phyloP scores from a whole-genome alignment of 768 basidiomycete genomes.

The Hirschioporus abietinus region DNA sequence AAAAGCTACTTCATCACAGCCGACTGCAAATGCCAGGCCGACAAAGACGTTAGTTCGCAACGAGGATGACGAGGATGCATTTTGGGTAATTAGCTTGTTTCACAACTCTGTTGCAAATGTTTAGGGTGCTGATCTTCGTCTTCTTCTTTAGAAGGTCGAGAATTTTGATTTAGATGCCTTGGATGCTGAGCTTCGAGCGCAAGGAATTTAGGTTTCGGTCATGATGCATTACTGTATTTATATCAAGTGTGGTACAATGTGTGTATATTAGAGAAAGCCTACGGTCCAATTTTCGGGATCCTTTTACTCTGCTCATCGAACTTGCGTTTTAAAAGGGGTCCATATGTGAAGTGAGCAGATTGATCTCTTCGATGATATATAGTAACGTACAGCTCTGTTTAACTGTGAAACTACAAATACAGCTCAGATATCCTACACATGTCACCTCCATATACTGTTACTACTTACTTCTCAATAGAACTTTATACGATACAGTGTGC shows the following conservation, averaged over 20 bases:
- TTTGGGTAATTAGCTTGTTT: not conserved
- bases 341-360: too few species aligned
- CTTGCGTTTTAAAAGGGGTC: too few species aligned
- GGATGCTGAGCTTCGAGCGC: not conserved
- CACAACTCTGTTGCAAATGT: not conserved
- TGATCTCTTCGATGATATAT: too few species aligned
- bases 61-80: not conserved
- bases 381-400: too few species aligned
- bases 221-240: not conserved
- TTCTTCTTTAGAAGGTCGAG: not conserved
- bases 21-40: not conserved
- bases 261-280: not conserved
- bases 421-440: too few species aligned
- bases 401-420: too few species aligned
- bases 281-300: too few species aligned
- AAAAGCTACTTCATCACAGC: too few species aligned
- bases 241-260: not conserved
- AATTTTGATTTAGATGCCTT: not conserved
- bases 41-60: not conserved
- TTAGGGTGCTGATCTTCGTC: not conserved
- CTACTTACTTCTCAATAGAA: not conserved
- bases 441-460: too few species aligned
- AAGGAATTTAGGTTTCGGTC: not conserved
- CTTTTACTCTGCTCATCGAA: too few species aligned
- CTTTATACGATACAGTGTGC: not conserved